phyloP scores from a whole-genome alignment of 164 flowering plant species.

The Stephania cephalantha region DNA sequence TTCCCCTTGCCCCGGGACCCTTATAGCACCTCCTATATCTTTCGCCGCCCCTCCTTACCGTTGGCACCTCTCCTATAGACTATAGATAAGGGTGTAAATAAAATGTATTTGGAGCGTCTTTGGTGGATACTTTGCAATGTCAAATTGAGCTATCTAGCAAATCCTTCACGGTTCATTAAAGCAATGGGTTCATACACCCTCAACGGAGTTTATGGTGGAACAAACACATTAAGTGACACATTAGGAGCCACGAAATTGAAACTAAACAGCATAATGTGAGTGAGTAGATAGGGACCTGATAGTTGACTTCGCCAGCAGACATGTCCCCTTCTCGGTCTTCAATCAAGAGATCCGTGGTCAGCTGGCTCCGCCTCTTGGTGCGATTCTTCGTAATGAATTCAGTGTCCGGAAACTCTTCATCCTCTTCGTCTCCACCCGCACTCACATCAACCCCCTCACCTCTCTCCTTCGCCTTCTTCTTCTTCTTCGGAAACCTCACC shows the following conservation, averaged over 20 bases:
- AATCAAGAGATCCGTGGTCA: slow-evolving; percentile 35
- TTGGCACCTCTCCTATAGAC: too few species aligned
- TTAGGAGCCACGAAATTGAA: not conserved
- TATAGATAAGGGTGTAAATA: too few species aligned
- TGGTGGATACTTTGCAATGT: too few species aligned
- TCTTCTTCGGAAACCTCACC: slow-evolving; percentile 80
- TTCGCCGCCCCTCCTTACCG: too few species aligned
- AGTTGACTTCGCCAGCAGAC: slow-evolving; percentile 52
- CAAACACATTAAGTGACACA: not conserved
- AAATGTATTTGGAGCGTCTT: too few species aligned
- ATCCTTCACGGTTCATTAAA: not conserved
- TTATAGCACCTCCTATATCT: too few species aligned
- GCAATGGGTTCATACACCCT: not conserved
- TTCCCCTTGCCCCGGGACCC: too few species aligned
- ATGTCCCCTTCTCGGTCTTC: slow-evolving; percentile 43
- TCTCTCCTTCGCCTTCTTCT: slow-evolving; percentile 54
- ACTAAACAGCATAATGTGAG: not conserved
- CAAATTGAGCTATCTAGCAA: not conserved
- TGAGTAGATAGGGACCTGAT: slow-evolving; percentile 39
- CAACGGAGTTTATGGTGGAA: too few species aligned
- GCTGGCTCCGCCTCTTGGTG: slow-evolving; percentile 41
- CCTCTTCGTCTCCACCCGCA: slow-evolving; percentile 17
- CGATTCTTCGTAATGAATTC: slow-evolving; percentile 67
- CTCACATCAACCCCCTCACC: slow-evolving; percentile 27
- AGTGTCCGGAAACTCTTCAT: slow-evolving; percentile 28